Base-by-base conservation (phyloP, 495 filamentous ascomycete species). In the Extremus antarcticus region DNA sequence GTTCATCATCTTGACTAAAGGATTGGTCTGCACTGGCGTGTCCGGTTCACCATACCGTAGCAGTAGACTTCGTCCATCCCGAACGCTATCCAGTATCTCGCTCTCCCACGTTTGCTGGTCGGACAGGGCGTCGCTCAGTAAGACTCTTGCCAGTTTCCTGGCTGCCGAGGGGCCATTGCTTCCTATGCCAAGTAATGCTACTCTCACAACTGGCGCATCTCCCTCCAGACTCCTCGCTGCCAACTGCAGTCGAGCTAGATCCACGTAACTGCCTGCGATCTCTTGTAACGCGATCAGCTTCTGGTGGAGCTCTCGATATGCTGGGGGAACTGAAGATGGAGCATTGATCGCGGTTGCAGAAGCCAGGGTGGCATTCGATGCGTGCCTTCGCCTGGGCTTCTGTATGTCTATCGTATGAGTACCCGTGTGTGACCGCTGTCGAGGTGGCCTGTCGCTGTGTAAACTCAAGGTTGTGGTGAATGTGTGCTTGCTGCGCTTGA, bases 111-210 rank as follows among this genome's bases (percentile, higher is more conserved):
- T 67, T 50, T 78, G 74, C 58, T 81, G 74, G 0, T 69, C 63
- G 29, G 74, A 73, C 61, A 95, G 71, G 15, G 90, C 85, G 70
- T 95, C 91, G 20, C 86, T 86, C 19, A 95, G 73, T 47, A 94
- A 68, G 32, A 85, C 70, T 25, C 79, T 76, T 15, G 88, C 76
- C 15, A 97, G 75, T 54, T 78, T 78, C 57, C 78, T 71, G 48
- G 81, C 77, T 13, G 56, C 57, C 23, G 53, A 24, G 3, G 53
- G 54, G 25, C 56, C 63, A 50, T 56, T 51, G 2, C 9, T 21
- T 11, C 55, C 48, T 22, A 62, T n/a, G 2, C 53, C 55, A 11
- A 59, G 53, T 39, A 83, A 75, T 70, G 81, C 90, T 65, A 97
- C 74, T 35, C 91, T 73, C 60, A 88, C 78, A n/a, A 86, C 76